These are phyloP conservation scores for Sporothrix dimorphospora DNA, from an alignment of 2,329 filamentous ascomycete genomes.

Conservation along the genomic window DNA sequence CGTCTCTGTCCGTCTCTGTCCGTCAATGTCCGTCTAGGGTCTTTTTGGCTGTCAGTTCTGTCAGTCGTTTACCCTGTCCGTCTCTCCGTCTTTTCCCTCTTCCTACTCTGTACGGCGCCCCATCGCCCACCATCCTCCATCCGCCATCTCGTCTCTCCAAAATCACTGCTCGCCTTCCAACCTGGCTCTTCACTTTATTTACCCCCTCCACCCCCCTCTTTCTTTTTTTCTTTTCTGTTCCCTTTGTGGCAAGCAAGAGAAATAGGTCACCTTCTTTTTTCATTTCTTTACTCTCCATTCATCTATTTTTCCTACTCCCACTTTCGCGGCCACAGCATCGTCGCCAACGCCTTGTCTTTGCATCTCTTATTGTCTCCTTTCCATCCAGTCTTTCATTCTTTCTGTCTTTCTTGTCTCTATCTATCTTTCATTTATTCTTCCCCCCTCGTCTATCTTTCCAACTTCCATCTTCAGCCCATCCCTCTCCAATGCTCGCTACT, in stretches of 20 bases:
- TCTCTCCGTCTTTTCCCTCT: not conserved
- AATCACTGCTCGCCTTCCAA: not conserved
- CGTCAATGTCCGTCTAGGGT: not conserved
- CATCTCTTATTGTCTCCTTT: not conserved
- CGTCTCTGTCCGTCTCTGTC: not conserved
- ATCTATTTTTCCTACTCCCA: slow-evolving; percentile 2
- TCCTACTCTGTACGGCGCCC: not conserved
- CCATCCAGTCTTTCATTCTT: not conserved
- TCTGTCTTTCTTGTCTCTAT: not conserved
- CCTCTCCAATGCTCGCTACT: slow-evolving; percentile 56
- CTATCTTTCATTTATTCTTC: not conserved
- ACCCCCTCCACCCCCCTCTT: slow-evolving; percentile 15
- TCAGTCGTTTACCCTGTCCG: not conserved
- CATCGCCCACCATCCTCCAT: not conserved
- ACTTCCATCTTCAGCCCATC: not conserved
- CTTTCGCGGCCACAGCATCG: not conserved
- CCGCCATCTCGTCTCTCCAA: not conserved
- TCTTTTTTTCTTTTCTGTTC: slow-evolving; percentile 11
- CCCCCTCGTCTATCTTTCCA: not conserved
- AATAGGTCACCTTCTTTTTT: slow-evolving; percentile 17
- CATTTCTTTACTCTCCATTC: slow-evolving; percentile 12
- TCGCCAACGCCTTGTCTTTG: not conserved
- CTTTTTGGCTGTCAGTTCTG: not conserved
- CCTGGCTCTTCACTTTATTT: slow-evolving; percentile 24
- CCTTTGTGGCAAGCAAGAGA: slow-evolving; percentile 20